Conservation (phyloP, 2,329 filamentous ascomycete genomes). For the Diaporthe longicolla region DNA sequence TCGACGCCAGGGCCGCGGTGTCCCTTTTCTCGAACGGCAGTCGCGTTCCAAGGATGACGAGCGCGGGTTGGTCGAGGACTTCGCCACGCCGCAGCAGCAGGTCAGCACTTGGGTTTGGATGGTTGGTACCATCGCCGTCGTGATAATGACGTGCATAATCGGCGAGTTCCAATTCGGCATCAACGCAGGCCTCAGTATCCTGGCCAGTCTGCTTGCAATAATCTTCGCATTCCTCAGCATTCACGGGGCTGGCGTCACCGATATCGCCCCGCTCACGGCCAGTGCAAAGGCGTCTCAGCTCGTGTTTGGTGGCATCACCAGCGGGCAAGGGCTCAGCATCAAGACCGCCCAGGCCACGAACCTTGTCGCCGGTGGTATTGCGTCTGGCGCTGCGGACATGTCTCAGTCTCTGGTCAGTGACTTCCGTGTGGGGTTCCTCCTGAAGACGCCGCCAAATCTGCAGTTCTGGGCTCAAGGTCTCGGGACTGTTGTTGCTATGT, state of each 20-base stretch:
- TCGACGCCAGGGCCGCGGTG: constrained; percentile 37
- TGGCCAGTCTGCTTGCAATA: constrained; percentile 70
- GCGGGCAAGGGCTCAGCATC: constrained; percentile 63
- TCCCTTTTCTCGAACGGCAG: constrained; percentile 21
- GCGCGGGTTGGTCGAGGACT: constrained; percentile 52
- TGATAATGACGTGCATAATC: constrained; percentile 66
- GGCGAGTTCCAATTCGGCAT: constrained; percentile 67
- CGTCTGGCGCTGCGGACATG: constrained; percentile 68
- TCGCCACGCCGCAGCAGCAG: constrained; percentile 60
- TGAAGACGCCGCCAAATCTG: constrained; percentile 73
- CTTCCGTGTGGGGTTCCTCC: constrained; percentile 77
- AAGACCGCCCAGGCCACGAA: constrained; percentile 73
- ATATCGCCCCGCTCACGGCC: constrained; percentile 75
- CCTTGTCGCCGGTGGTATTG: constrained; percentile 72
- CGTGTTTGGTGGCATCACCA: constrained; percentile 75
- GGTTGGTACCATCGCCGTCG: constrained; percentile 62
- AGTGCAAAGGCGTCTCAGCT: constrained; percentile 79
- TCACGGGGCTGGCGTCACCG: constrained; percentile 71
- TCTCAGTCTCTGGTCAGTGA: constrained; percentile 70
- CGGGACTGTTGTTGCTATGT: constrained; percentile 70
- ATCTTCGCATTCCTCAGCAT: constrained; percentile 74
- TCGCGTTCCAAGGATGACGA: constrained; percentile 46
- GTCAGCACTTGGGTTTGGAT: constrained; percentile 69
- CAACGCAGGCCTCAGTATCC: constrained; percentile 68
- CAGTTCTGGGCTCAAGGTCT: constrained; percentile 74